Conservation (phyloP, 345 rosid genomes). For the Gynandropsis gynandra region DNA sequence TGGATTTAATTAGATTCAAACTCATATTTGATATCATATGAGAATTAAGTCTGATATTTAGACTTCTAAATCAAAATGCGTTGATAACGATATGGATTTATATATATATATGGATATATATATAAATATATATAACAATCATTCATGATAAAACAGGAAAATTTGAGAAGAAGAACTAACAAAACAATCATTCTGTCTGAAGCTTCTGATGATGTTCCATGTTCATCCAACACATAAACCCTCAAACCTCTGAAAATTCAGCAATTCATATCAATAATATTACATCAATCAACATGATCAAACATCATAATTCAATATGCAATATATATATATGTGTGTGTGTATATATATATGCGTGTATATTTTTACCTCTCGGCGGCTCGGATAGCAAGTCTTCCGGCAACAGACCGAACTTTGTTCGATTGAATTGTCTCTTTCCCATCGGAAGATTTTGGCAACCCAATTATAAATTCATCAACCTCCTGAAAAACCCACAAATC, state of each 20-base stretch:
- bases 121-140: too few relatives aligned
- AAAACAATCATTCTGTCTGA: constrained; percentile 54
- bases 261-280: not conserved
- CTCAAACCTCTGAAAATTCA: constrained; percentile 67
- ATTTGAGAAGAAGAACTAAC: constrained; percentile 30
- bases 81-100: too few relatives aligned
- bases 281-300: not conserved
- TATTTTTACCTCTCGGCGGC: constrained; percentile 62
- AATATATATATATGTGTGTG: not conserved
- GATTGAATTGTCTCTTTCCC: constrained; percentile 81
- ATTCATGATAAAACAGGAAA: too few relatives aligned
- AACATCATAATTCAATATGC: not conserved
- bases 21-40: too few relatives aligned
- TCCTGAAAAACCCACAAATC: constrained; percentile 33
- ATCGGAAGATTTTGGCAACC: constrained; percentile 72
- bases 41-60: too few relatives aligned
- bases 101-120: too few relatives aligned
- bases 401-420: constrained; percentile 73
- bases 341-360: not conserved
- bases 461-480: constrained; percentile 77
- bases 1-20: too few relatives aligned
- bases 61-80: too few relatives aligned
- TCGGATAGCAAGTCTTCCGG: constrained; percentile 64
- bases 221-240: constrained; percentile 83
- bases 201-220: constrained; percentile 73